Percentiles rank a stretch among this genome's conserved stretches.
These are phyloP conservation scores for Eutrema japonicum DNA, from an alignment of 345 rosid genomes.

Conservation along the genomic window DNA sequence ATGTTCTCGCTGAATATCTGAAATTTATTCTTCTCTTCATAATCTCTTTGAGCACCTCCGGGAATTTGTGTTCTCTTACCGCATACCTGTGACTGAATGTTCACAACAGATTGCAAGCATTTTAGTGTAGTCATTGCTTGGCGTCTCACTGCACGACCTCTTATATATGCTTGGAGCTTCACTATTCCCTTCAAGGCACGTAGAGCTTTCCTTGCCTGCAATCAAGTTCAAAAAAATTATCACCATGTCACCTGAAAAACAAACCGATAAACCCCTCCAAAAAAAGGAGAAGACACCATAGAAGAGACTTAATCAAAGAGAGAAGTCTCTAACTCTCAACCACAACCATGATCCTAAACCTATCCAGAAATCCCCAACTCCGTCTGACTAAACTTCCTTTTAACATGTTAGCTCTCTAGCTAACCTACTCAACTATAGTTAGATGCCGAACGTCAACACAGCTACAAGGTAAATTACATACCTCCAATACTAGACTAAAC, in stretches of 20 bases:
- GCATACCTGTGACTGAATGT: slow-evolving; percentile 72
- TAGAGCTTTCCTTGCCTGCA: slow-evolving; percentile 90
- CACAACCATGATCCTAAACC: not conserved
- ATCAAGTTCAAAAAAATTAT: slow-evolving; percentile 9
- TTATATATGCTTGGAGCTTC: slow-evolving; percentile 85
- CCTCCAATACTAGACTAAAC: slow-evolving; percentile 17
- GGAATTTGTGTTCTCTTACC: slow-evolving; percentile 57
- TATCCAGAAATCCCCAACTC: not conserved
- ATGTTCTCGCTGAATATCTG: slow-evolving; percentile 58
- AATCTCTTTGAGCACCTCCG: slow-evolving; percentile 43
- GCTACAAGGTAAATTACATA: not conserved
- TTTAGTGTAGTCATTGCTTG: slow-evolving; percentile 81
- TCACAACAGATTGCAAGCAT: slow-evolving; percentile 81
- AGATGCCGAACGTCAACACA: not conserved
- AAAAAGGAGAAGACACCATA: not conserved
- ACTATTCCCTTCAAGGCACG: slow-evolving; percentile 91
- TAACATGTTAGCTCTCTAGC: not conserved
- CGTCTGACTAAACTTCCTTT: not conserved
- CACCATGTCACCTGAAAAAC: not conserved
- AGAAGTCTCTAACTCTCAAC: slow-evolving; percentile 5
- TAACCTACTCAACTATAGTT: slow-evolving; percentile 19
- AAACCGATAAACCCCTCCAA: not conserved
- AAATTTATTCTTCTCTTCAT: slow-evolving; percentile 51
- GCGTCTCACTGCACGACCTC: slow-evolving; percentile 79
- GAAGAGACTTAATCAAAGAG: slow-evolving; percentile 6